These are phyloP conservation scores for Ogataea degrootiae DNA, from an alignment of 805 yeast species.

Conservation along the genomic window DNA sequence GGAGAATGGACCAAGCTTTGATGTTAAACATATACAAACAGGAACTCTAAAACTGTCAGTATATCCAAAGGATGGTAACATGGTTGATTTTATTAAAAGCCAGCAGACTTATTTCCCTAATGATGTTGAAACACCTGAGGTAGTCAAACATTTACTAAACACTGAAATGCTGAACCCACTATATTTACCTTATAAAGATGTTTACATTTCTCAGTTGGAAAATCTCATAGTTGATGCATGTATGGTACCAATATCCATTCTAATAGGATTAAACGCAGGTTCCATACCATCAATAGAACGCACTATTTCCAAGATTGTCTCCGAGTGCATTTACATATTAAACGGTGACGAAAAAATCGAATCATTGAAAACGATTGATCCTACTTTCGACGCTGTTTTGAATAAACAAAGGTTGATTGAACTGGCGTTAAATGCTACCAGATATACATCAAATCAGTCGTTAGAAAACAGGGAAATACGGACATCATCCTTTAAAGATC, in stretches of 20 bases:
- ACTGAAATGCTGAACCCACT: conserved; percentile 14
- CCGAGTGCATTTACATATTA: conserved; percentile 13
- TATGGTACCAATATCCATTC: conserved; percentile 12
- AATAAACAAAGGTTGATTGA: conserved; percentile 12
- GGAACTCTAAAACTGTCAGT: conserved; percentile 22
- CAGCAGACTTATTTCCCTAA: conserved; percentile 10
- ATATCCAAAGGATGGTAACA: conserved; percentile 9
- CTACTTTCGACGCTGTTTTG: conserved; percentile 12
- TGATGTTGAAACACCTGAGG: conserved; percentile 11
- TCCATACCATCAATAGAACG: conserved; percentile 4
- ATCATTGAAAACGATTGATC: conserved; percentile 8
- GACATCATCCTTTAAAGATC: neutral
- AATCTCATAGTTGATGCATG: conserved; percentile 20
- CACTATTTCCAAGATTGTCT: conserved; percentile 6
- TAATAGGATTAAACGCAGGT: conserved; percentile 6
- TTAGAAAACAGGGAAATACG: neutral
- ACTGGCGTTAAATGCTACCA: conserved; percentile 6
- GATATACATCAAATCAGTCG: neutral
- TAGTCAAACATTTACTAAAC: conserved; percentile 7
- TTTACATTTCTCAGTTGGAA: conserved; percentile 18
- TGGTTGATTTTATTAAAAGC: neutral
- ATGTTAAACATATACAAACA: conserved; percentile 17
- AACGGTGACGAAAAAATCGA: conserved; percentile 2
- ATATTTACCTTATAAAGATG: conserved; percentile 18
- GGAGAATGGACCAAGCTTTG: conserved; percentile 12